Percentiles rank a stretch among this genome's conserved stretches.
Conservation (phyloP, 2,329 filamentous ascomycete species). For the Kalaharituber pfeilii region DNA sequence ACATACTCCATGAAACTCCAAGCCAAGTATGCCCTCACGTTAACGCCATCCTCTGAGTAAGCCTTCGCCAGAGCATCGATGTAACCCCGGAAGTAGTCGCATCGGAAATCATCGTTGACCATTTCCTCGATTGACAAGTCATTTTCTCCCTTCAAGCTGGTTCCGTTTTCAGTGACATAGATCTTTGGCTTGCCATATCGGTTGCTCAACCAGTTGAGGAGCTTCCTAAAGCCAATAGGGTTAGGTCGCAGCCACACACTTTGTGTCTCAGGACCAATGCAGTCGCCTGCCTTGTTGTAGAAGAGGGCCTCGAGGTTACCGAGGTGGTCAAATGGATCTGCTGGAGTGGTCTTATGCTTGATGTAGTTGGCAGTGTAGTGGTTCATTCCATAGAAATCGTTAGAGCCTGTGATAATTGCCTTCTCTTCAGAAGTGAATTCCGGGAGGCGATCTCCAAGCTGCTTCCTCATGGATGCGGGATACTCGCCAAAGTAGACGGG, state of each 20-base stretch:
- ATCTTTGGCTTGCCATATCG: conserved; percentile 61
- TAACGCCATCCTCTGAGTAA: conserved; percentile 51
- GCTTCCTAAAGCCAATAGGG: conserved; percentile 56
- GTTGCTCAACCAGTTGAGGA: conserved; percentile 60
- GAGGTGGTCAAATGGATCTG: conserved; percentile 48
- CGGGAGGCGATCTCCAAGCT: conserved; percentile 62
- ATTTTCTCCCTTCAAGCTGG: conserved; percentile 67
- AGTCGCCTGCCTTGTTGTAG: conserved; percentile 52
- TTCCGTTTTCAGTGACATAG: conserved; percentile 81
- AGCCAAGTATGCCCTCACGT: conserved; percentile 64
- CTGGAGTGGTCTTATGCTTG: conserved; percentile 46
- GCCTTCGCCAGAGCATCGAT: conserved; percentile 61
- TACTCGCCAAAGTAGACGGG: conserved; percentile 74
- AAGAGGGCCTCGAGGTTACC: conserved; percentile 61
- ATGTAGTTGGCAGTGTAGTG: conserved; percentile 84
- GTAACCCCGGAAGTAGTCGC: conserved; percentile 62
- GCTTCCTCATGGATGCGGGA: conserved; percentile 64
- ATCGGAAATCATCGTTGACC: conserved; percentile 65
- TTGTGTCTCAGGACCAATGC: conserved; percentile 67
- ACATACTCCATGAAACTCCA: conserved; percentile 71
- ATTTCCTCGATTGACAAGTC: conserved; percentile 53
- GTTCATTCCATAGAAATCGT: conserved; percentile 92
- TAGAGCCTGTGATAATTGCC: conserved; percentile 62
- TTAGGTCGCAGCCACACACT: conserved; percentile 65
- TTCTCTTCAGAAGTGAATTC: conserved; percentile 54